Evolutionary conservation across 306 rosid genomes (phyloP).

Genomic region (Vigna mungo): DNA sequence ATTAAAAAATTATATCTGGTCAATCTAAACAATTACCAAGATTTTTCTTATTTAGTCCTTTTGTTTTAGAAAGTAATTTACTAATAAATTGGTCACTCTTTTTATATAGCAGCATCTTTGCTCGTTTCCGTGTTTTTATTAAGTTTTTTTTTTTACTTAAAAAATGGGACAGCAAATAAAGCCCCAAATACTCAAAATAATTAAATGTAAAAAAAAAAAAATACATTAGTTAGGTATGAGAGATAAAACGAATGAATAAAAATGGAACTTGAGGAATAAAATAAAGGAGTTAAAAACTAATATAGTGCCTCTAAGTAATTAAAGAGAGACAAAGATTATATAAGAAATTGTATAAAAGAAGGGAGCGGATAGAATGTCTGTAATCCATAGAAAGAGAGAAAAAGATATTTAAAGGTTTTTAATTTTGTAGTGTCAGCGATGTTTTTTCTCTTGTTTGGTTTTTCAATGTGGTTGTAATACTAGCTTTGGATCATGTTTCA

Average conservation of each 20-base stretch:
- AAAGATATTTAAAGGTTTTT: background rate
- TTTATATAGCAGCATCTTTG: background rate
- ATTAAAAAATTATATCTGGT: background rate
- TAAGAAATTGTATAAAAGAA: background rate
- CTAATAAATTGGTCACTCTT: background rate
- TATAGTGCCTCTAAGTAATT: background rate
- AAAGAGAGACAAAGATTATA: background rate
- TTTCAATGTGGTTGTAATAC: background rate
- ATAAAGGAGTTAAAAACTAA: background rate
- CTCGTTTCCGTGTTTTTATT: background rate
- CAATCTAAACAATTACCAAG: background rate
- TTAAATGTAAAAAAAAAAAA: background rate
- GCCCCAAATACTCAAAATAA: background rate
- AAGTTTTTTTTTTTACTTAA: background rate
- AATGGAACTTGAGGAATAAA: background rate
- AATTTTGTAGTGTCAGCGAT: background rate
- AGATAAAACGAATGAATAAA: background rate
- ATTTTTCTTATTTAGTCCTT: background rate
- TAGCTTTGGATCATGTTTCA: background rate
- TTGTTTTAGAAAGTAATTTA: background rate
- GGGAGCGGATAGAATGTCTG: background rate
- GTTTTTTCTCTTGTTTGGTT: background rate
- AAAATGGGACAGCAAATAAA: background rate
- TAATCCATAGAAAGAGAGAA: background rate
- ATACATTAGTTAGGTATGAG: background rate